A percentile compares a stretch with the other conserved stretches of the same genome.
phyloP scores from a whole-genome alignment of 768 basidiomycete genomes.

The Lanmaoa rubissima region DNA sequence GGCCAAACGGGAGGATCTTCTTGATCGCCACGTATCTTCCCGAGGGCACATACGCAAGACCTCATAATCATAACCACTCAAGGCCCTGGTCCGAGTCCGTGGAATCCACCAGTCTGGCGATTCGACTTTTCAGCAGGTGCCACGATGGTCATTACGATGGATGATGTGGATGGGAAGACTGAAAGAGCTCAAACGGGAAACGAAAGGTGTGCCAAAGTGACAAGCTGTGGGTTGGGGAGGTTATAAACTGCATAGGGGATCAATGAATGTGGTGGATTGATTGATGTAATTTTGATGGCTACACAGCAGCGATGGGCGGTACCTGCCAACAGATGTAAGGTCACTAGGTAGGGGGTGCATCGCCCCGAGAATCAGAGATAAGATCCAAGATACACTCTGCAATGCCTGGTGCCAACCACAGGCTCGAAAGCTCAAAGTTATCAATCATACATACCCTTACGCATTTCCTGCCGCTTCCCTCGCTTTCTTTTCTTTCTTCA shows the following conservation, averaged over 20 bases:
- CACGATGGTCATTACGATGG: slow-evolving; percentile 5
- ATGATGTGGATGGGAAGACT: not conserved
- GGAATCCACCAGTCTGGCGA: slow-evolving; percentile 50
- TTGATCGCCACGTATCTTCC: slow-evolving; percentile 91
- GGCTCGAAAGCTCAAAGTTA: not conserved
- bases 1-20: slow-evolving; percentile 93
- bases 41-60: slow-evolving; percentile 73
- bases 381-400: slow-evolving; percentile 1
- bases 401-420: not conserved
- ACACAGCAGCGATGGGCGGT: slow-evolving; percentile 1
- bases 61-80: slow-evolving; percentile 51
- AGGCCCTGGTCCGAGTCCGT: not conserved
- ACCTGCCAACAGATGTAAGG: not conserved
- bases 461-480: slow-evolving; percentile 38
- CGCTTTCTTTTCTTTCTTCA: slow-evolving; percentile 70
- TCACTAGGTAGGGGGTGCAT: slow-evolving; percentile 1
- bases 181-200: not conserved
- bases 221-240: not conserved
- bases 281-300: slow-evolving; percentile 13
- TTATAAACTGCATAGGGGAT: slow-evolving; percentile 2
- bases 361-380: slow-evolving; percentile 14
- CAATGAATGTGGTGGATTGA: not conserved
- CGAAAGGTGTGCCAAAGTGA: not conserved
- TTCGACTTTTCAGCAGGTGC: slow-evolving; percentile 33
- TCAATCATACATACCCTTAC: slow-evolving; percentile 3